Conservation (phyloP, 148 eudicot species). For the Silene latifolia region DNA sequence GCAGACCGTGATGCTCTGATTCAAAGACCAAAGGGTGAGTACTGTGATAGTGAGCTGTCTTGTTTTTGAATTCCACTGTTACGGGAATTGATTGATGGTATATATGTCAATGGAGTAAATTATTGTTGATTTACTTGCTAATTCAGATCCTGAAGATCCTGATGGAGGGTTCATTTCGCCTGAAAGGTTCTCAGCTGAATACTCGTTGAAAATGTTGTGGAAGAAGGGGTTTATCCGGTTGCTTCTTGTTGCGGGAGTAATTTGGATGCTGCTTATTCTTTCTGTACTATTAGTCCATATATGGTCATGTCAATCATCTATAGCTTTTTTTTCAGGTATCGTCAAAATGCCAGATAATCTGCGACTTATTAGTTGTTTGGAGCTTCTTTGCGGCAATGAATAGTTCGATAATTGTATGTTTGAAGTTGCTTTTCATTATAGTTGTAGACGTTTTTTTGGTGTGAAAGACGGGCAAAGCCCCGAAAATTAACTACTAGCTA, state of each 20-base stretch:
- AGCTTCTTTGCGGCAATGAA: background rate
- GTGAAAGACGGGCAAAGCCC: too few relatives aligned
- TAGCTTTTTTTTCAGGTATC: slow-evolving; percentile 87
- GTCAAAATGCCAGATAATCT: background rate
- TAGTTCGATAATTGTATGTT: background rate
- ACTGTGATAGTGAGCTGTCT: background rate
- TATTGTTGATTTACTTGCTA: slow-evolving; percentile 12
- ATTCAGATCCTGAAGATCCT: slow-evolving; percentile 48
- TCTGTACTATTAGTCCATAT: slow-evolving; percentile 62
- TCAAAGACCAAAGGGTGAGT: slow-evolving; percentile 36
- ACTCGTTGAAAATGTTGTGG: slow-evolving; percentile 65
- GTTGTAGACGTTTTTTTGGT: too few relatives aligned
- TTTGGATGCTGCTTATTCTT: slow-evolving; percentile 88
- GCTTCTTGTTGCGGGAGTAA: slow-evolving; percentile 79
- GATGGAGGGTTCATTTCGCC: slow-evolving; percentile 38
- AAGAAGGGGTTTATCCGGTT: slow-evolving; percentile 75
- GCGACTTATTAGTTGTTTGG: background rate
- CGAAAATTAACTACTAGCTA: too few relatives aligned
- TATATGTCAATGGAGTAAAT: background rate
- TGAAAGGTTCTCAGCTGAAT: slow-evolving; percentile 47
- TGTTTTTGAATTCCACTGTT: background rate
- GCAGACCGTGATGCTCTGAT: slow-evolving; percentile 36
- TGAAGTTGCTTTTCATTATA: slow-evolving; percentile 8
- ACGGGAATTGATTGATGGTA: background rate
- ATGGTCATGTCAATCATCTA: slow-evolving; percentile 95